A percentile compares a stretch with the other conserved stretches of the same genome.
phyloP scores from a whole-genome alignment of 129 eudicot genomes.

The Ambrosia trifida region DNA sequence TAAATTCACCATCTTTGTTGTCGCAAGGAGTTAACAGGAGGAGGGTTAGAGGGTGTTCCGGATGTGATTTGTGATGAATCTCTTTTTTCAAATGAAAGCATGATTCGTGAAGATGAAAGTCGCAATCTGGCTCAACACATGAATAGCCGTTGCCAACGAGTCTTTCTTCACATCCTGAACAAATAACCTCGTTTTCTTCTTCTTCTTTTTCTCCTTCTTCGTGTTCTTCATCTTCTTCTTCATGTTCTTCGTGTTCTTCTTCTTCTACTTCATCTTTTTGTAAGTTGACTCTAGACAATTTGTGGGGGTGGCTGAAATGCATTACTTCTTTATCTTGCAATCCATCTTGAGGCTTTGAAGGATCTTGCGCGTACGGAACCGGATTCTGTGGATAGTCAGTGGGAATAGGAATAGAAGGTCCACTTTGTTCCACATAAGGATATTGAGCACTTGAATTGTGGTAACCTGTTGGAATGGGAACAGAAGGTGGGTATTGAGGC shows the following conservation, averaged over 20 bases:
- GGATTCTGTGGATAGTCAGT: neutral
- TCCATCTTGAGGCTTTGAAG: neutral
- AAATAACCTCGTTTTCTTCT: slow-evolving; percentile 34
- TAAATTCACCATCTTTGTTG: slow-evolving; percentile 35
- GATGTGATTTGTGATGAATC: slow-evolving; percentile 68
- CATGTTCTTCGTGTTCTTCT: too few species aligned
- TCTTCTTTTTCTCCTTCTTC: too few species aligned
- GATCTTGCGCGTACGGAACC: neutral
- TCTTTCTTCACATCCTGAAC: slow-evolving; percentile 47
- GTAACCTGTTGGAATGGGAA: slow-evolving; percentile 14
- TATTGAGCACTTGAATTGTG: slow-evolving; percentile 9
- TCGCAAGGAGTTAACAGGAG: slow-evolving; percentile 46
- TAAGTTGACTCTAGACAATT: neutral
- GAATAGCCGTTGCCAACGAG: slow-evolving; percentile 30
- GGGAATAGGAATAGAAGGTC: slow-evolving; percentile 21
- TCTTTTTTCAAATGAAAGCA: slow-evolving; percentile 36
- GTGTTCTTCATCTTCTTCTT: too few species aligned
- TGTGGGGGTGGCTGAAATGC: slow-evolving; percentile 27
- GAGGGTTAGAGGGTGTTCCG: slow-evolving; percentile 50
- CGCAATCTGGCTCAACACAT: slow-evolving; percentile 38
- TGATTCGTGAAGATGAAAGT: slow-evolving; percentile 42
- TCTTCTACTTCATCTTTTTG: slow-evolving; percentile 28
- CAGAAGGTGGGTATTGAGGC: slow-evolving; percentile 13
- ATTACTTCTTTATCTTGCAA: slow-evolving; percentile 17
- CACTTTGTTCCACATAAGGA: slow-evolving; percentile 7